A percentile compares a stretch with the other conserved stretches of the same genome.
Conservation (phyloP, 208 protist species). For the Leishmania arabica region DNA sequence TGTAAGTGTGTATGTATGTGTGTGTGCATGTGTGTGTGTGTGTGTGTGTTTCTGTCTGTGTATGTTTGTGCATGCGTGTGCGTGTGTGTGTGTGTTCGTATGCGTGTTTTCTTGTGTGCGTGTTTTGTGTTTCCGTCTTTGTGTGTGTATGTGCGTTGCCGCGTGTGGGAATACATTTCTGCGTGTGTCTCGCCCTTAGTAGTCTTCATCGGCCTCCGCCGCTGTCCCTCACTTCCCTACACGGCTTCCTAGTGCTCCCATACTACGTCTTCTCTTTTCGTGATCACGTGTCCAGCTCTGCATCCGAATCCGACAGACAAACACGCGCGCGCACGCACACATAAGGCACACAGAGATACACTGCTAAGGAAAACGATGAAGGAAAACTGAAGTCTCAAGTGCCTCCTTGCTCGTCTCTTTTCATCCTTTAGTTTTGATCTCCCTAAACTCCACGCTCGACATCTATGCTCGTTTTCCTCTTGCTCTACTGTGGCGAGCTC, state of each 20-base stretch:
- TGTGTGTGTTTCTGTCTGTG: not conserved
- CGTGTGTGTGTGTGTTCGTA: no score
- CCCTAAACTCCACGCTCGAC: not conserved
- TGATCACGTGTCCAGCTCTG: not conserved
- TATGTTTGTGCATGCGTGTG: not conserved
- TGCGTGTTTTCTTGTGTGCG: not conserved
- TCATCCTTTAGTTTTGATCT: not conserved
- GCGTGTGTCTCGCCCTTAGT: not conserved
- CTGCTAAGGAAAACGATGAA: not conserved
- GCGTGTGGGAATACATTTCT: not conserved
- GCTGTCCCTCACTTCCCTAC: not conserved
- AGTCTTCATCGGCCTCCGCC: not conserved
- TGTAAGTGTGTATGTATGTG: not conserved
- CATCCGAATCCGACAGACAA: not conserved
- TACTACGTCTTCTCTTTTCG: not conserved
- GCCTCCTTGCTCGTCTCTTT: not conserved
- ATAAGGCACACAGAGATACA: not conserved
- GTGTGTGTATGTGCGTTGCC: not conserved
- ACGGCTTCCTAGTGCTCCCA: not conserved
- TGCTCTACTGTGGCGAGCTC: not conserved
- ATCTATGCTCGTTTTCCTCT: not conserved
- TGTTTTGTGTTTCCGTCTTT: not conserved
- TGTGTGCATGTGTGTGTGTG: not conserved
- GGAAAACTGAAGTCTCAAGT: not conserved
- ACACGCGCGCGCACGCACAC: not conserved